A percentile compares a stretch with the other conserved stretches of the same genome.
Conservation (phyloP, 352 stramenopile genomes). For the Pelagophyceae sp. region DNA sequence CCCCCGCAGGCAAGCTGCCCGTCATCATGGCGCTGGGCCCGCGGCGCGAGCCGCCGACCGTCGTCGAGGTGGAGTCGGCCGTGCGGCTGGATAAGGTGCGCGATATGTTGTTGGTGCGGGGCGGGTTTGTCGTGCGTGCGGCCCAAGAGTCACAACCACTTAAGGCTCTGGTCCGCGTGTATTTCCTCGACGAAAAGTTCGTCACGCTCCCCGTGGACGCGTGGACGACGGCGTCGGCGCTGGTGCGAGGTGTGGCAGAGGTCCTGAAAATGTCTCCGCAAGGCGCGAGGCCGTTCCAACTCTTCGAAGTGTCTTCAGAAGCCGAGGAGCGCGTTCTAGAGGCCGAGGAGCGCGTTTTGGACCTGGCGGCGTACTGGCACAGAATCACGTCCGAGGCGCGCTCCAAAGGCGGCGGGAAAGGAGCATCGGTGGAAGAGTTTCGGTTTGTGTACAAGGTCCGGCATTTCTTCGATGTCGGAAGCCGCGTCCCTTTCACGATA, state of each 20-base stretch:
- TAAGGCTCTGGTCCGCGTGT: conserved; percentile 44
- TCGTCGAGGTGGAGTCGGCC: conserved; percentile 49
- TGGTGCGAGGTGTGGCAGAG: conserved; percentile 31
- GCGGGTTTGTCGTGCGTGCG: too few relatives aligned
- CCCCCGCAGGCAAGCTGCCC: conserved; percentile 42
- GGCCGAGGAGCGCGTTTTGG: conserved; percentile 55
- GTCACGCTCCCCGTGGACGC: conserved; percentile 45
- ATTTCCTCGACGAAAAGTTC: conserved; percentile 44
- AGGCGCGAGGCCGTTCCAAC: neutral
- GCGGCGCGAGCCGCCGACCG: conserved; percentile 54
- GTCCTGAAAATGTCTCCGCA: conserved; percentile 35
- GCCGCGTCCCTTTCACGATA: too few relatives aligned
- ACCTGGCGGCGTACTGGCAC: conserved; percentile 62
- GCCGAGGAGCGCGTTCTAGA: conserved; percentile 54
- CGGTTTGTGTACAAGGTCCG: conserved; percentile 58
- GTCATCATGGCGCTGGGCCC: conserved; percentile 41
- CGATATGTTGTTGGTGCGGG: too few relatives aligned
- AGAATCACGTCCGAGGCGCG: conserved; percentile 44
- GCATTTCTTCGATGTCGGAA: conserved; percentile 56
- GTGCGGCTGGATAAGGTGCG: conserved; percentile 39
- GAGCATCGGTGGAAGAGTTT: conserved; percentile 25
- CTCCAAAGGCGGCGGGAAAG: conserved; percentile 32
- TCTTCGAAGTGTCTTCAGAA: conserved; percentile 47
- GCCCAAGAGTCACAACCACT: too few relatives aligned
- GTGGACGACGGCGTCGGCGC: conserved; percentile 55